These are phyloP conservation scores for Salix arbutifolia DNA, from an alignment of 345 rosid species.

Conservation along the genomic window DNA sequence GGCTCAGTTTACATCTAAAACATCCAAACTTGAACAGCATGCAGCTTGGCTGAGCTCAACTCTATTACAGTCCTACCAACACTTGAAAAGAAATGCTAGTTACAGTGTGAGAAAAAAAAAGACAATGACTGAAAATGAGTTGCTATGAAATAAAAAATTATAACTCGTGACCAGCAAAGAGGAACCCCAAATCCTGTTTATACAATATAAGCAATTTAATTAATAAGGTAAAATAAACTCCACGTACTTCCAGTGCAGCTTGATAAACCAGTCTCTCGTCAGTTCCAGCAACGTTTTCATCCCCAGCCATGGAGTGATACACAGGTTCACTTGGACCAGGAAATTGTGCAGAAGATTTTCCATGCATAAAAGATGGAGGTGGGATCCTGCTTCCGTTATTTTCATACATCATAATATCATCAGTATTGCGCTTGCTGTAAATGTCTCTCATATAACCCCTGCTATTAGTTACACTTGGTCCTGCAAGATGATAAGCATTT, in stretches of 20 bases:
- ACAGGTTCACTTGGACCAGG: slow-evolving; percentile 46
- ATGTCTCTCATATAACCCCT: slow-evolving; percentile 42
- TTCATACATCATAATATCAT: slow-evolving; percentile 46
- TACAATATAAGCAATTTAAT: not conserved
- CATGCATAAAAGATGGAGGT: slow-evolving; percentile 56
- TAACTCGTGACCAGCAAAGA: not conserved
- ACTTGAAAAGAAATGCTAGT: not conserved
- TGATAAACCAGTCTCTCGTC: slow-evolving; percentile 86
- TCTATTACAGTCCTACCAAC: not conserved
- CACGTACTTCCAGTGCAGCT: slow-evolving; percentile 79
- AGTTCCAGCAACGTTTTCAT: slow-evolving; percentile 47
- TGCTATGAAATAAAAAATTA: not conserved
- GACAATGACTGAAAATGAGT: not conserved
- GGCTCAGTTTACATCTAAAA: not conserved
- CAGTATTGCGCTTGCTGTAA: slow-evolving; percentile 29
- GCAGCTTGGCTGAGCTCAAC: not conserved
- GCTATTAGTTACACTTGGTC: slow-evolving; percentile 33
- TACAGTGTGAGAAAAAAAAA: too few relatives aligned
- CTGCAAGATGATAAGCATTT: slow-evolving; percentile 30
- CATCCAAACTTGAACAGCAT: not conserved
- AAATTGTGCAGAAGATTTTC: slow-evolving; percentile 39
- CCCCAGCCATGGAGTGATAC: slow-evolving; percentile 43
- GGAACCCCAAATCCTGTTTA: not conserved
- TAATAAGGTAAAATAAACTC: slow-evolving; percentile 2
- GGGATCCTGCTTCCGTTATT: slow-evolving; percentile 50